Conservation (phyloP, 2,329 filamentous ascomycete species). For the Harringtonia lauricola region DNA sequence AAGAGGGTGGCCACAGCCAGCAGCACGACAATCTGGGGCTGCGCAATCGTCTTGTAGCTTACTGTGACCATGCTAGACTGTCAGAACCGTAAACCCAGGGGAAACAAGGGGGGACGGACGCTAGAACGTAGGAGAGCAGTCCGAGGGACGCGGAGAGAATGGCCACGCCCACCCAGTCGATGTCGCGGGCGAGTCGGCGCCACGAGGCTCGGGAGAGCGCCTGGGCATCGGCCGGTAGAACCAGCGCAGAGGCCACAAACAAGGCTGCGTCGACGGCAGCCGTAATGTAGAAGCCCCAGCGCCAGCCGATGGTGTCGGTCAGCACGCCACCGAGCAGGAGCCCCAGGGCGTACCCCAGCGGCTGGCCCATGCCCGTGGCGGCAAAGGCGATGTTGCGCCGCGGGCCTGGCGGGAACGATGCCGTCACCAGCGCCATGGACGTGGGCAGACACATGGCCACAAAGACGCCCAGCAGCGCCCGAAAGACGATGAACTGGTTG, state of each 20-base stretch:
- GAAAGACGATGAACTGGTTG: constrained; percentile 25
- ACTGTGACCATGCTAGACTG: not conserved
- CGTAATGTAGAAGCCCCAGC: constrained; percentile 31
- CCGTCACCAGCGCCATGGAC: constrained; percentile 24
- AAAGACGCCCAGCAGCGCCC: constrained; percentile 22
- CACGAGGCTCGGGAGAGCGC: not conserved
- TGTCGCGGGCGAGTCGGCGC: constrained; percentile 22
- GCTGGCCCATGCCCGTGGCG: constrained; percentile 31
- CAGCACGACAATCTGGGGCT: constrained; percentile 29
- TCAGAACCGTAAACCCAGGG: not conserved
- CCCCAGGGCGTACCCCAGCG: constrained; percentile 36
- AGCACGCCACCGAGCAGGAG: constrained; percentile 39
- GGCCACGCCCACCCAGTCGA: constrained; percentile 41
- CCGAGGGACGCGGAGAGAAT: constrained; percentile 34
- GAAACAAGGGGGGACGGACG: constrained; percentile 19
- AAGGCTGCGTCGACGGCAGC: constrained; percentile 24
- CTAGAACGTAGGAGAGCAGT: constrained; percentile 39
- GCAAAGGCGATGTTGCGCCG: constrained; percentile 31
- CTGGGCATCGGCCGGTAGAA: constrained; percentile 17
- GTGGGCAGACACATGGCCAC: constrained; percentile 27
- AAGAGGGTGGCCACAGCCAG: constrained; percentile 30
- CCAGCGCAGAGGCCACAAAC: constrained; percentile 24
- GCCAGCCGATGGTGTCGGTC: constrained; percentile 34
- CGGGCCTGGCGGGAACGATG: constrained; percentile 23
- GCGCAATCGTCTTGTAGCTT: constrained; percentile 16